Evolutionary conservation across 1,284 basidiomycete genomes (phyloP), one percentile per base, ranked within the genome.

Genomic region (Apiotrichum porosum): DNA sequence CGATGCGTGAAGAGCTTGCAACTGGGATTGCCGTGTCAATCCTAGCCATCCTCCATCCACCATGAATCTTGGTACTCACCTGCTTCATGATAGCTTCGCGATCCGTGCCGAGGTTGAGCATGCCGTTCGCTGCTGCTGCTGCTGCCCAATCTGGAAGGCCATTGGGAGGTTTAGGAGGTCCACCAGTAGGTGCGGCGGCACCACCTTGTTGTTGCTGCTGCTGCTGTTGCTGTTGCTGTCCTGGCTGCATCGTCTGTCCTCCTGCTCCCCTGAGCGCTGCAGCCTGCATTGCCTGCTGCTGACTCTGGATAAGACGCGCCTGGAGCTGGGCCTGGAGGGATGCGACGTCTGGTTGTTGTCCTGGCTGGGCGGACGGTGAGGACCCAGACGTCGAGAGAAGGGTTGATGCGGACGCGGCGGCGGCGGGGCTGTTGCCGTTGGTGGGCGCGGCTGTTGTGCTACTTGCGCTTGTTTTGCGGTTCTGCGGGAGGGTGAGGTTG

Each of bases 11-110:
- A 67, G 48, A 3, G 62, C 64, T 39, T 66, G 64, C 14, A 69
- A 45, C 65, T 67, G 44, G 2, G 9, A 22, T 33, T 6, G 17
- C 5, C 6, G 21, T 44, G n/a, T n/a, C n/a, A n/a, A n/a, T n/a
- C n/a, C n/a, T n/a, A n/a, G n/a, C n/a, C n/a, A n/a, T n/a, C n/a
- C n/a, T n/a, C n/a, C n/a, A n/a, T n/a, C n/a, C n/a, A n/a, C n/a
- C n/a, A n/a, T n/a, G n/a, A n/a, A n/a, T n/a, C n/a, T n/a, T 12
- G 26, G 8, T 28, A 59, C 65, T 49, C 24, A 66, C 65, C 60
- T 70, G 68, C 49, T 65, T 66, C 57, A 70, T 59, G 33, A 70
- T 65, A 13, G 62, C 63, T 22, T 70, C 66, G n/a, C 61, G 61
- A 34, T 57, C 63, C 3, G 52, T 49, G 2, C 60, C 62, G 19